Evolutionary conservation across 202 grass and related monocot species (phyloP).

Genomic region (Elaeis oleifera): DNA sequence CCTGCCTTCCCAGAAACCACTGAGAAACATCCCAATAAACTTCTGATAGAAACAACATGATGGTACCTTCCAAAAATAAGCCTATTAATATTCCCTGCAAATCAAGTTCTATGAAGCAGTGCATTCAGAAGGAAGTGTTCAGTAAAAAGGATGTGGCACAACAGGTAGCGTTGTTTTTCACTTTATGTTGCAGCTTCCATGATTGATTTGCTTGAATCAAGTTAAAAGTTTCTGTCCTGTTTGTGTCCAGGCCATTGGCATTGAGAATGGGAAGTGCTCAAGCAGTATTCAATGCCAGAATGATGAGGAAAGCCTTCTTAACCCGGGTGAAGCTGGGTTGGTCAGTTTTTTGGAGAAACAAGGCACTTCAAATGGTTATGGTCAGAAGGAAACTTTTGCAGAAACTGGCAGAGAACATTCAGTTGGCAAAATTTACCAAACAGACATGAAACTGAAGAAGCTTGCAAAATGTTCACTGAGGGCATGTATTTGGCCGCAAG

Average conservation of each 20-base stretch:
- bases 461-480: conserved; percentile 28
- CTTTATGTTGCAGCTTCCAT: background rate
- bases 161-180: background rate
- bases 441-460: conserved; percentile 37
- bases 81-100: background rate
- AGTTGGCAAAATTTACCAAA: background rate
- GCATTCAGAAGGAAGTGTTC: background rate
- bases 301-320: background rate
- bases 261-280: background rate
- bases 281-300: background rate
- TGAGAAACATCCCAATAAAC: background rate
- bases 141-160: background rate
- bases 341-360: background rate
- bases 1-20: background rate
- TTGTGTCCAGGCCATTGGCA: too few species aligned
- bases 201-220: too few species aligned
- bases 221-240: too few species aligned
- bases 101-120: background rate
- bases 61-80: background rate
- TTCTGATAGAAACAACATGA: background rate
- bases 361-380: conserved; percentile 2
- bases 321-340: background rate
- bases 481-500: conserved; percentile 38
- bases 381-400: conserved; percentile 10
- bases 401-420: background rate